Conservation (phyloP, 139 green algal genomes). For the Chlamydomonas eustigma region DNA sequence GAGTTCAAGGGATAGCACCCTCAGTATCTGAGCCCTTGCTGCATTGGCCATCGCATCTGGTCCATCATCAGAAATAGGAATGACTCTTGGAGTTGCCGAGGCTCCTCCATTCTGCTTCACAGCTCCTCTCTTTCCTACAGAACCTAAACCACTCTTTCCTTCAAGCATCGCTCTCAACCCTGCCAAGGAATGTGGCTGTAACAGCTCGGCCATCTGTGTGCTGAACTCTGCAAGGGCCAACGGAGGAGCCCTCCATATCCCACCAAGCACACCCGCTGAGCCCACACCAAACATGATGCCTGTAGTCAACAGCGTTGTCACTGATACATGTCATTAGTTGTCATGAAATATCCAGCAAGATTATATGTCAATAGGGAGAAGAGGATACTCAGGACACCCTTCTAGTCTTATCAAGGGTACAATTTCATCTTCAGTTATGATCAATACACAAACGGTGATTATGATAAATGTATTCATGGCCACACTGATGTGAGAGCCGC, state of each 20-base stretch:
- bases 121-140: too few species aligned
- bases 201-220: conserved; percentile 25
- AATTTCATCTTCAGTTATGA: too few species aligned
- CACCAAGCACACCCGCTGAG: conserved; percentile 22
- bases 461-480: too few species aligned
- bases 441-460: too few species aligned
- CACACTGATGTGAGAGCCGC: too few species aligned
- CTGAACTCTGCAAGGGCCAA: conserved; percentile 40
- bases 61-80: not conserved
- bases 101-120: not conserved
- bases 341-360: too few species aligned
- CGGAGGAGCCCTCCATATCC: conserved; percentile 38
- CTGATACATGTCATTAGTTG: too few species aligned
- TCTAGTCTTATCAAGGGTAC: too few species aligned
- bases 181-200: conserved; percentile 22
- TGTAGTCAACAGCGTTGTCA: not conserved
- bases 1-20: not conserved
- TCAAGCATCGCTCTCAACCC: conserved; percentile 25
- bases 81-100: not conserved
- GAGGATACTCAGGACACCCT: too few species aligned
- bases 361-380: too few species aligned
- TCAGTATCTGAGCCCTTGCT: not conserved
- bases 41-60: not conserved
- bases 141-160: conserved; percentile 4
- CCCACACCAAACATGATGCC: conserved; percentile 32